phyloP scores from a whole-genome alignment of 2,329 filamentous ascomycete genomes.

The Fusarium nodosum region DNA sequence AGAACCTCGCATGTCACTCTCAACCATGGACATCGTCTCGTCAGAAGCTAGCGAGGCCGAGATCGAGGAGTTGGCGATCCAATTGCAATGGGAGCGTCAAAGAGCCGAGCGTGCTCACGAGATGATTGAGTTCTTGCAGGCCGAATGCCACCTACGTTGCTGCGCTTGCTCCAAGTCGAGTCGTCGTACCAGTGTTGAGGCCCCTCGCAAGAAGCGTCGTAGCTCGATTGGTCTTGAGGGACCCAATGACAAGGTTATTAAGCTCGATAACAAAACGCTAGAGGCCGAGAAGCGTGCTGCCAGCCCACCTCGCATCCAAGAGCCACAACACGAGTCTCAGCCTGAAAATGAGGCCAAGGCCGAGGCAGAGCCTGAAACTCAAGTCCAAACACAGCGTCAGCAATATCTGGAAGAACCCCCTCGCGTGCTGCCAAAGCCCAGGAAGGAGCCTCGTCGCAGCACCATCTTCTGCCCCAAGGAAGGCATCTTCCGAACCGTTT shows the following conservation, averaged over 20 bases:
- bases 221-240: conserved; percentile 47
- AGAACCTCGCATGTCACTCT: conserved; percentile 62
- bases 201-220: conserved; percentile 44
- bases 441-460: conserved; percentile 61
- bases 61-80: conserved; percentile 67
- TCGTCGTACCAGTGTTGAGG: conserved; percentile 27
- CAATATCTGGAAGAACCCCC: conserved; percentile 48
- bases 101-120: conserved; percentile 78
- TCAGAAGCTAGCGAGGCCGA: conserved; percentile 70
- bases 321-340: conserved; percentile 34
- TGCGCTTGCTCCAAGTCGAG: conserved; percentile 69
- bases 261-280: conserved; percentile 53
- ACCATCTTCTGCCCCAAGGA: conserved; percentile 72
- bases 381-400: conserved; percentile 19
- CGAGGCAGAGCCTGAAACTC: conserved; percentile 25
- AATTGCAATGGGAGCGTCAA: conserved; percentile 71
- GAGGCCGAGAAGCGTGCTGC: conserved; percentile 42
- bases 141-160: conserved; percentile 78
- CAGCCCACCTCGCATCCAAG: conserved; percentile 39
- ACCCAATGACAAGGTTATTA: conserved; percentile 53
- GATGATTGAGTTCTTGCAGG: conserved; percentile 80
- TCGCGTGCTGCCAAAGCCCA: conserved; percentile 48
- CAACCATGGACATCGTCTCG: conserved; percentile 65
- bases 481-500: conserved; percentile 73
- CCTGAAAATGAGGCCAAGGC: conserved; percentile 8